Base-by-base conservation (phyloP, 176 grass and related monocot species). In the Canna indica region DNA sequence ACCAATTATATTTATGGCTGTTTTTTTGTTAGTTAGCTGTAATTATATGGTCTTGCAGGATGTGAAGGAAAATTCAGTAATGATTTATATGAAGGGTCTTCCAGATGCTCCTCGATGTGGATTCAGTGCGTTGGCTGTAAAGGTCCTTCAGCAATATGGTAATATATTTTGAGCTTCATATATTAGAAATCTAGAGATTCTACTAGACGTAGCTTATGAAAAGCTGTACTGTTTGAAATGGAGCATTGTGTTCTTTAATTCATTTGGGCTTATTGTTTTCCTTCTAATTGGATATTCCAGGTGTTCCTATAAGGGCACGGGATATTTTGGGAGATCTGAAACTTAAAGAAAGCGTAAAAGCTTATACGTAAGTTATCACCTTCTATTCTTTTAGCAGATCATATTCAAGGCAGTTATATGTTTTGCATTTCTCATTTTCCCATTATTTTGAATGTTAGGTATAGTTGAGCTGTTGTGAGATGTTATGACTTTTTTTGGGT, bases 21-120 rank as follows among this genome's bases (percentile, higher is more conserved):
- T 83, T 74, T 57, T 59, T 75, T 81, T 54, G 35, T 69, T 65
- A 18, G 24, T 41, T 81, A 18, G 17, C 29, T 34, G 7, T 24
- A 20, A 27, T 69, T 38, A 67, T 1, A 13, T 30, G 11, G 9
- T 73, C 59, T 67, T 42, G 45, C 76, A 99, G 94, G 86, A 99
- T 88, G 69, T 99, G 46, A 93, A 90, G 78, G 76, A 86, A 52
- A 90, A 88, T 31, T 78, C 84, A 41, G 76, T 99, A 3, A 63
- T 99, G 35, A 85, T 93, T 72, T 99, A 90, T 71, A 99, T 93
- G 90, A 99, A 99, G 72, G 90, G 94, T 67, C 48, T 85, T 76
- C 84, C 82, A 66, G 86, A 90, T 68, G 82, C 86, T 82, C 90
- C 94, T 48, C 85, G 82, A 52, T 99, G 94, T 73, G 86, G 90